Base-by-base conservation (phyloP, 176 grass and related monocot species). In the Neostapfia colusana region DNA sequence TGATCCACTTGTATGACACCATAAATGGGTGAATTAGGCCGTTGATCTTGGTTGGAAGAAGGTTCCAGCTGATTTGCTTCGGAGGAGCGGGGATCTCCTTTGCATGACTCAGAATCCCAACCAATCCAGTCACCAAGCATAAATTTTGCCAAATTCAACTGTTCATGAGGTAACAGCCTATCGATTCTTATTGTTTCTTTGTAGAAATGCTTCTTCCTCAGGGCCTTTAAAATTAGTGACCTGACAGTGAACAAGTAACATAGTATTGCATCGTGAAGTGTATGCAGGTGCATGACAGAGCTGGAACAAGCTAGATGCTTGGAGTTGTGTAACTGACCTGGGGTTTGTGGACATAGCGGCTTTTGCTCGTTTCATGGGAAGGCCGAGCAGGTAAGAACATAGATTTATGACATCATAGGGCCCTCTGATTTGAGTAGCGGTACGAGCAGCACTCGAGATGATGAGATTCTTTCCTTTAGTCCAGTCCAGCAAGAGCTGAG, bases 171-270 rank as follows among this genome's bases (percentile, higher is more conserved):
- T 46, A 82, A 58, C 16, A 91, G 59, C 77, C 88, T 97, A 53
- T 93, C 86, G 0, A 91, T 81, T 85, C 76, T 81, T 43, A 97
- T 93, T 65, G 93, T 89, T 89, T 85, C 86, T 65, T 97, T 91
- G 84, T 97, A 89, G 70, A 91, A 97, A 68, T 97, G 79, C 62
- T 97, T 97, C 78, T 87, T 97, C 87, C 86, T 93, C 72, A 88
- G 58, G 70, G 88, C 81, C 64, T 76, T 91, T 36, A 70, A 78
- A 67, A 97, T 35, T 35, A 97, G 72, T 57, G 78, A 79, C 81
- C 90, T 97, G 76, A 12, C 16, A 70, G 51, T 23, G 39, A 65
- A 74, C 13, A 83, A n/a, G 43, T 11, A 45, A 45, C 43, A 45
- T 13, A 45, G 11, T 71, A 70, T 24, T 7, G 26, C 35, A 64